phyloP scores from a whole-genome alignment of 768 basidiomycete species.

The Mycena filopes region DNA sequence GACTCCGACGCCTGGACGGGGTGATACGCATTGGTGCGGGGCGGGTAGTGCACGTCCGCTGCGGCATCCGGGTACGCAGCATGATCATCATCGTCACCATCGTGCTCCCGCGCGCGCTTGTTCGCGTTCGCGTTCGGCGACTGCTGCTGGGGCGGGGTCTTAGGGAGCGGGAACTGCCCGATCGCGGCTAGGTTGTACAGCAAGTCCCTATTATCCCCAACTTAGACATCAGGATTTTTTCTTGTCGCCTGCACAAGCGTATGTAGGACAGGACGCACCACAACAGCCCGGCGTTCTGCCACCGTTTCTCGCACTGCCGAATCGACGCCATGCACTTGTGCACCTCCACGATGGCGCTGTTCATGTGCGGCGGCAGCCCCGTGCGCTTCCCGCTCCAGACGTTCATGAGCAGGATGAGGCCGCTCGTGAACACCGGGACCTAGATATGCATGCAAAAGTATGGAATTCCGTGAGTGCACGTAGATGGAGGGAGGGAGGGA shows the following conservation, averaged over 20 bases:
- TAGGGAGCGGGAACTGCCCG: constrained; percentile 11
- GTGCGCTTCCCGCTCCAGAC: constrained; percentile 71
- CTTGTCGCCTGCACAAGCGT: not conserved
- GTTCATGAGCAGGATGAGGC: constrained; percentile 69
- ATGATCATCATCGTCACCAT: not conserved
- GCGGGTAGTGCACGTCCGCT: not conserved
- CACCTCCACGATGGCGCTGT: constrained; percentile 67
- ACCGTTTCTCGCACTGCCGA: constrained; percentile 51
- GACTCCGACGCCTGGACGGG: not conserved
- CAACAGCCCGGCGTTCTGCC: constrained; percentile 52
- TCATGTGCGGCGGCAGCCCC: constrained; percentile 56
- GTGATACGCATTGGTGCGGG: not conserved
- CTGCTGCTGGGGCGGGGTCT: not conserved
- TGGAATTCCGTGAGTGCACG: not conserved
- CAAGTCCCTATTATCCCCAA: no score
- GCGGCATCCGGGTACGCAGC: not conserved
- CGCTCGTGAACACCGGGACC: constrained; percentile 49
- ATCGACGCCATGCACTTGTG: constrained; percentile 66
- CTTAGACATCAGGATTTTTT: no score
- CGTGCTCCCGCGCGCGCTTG: constrained; percentile 7
- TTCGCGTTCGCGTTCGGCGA: not conserved
- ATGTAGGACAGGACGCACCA: constrained; percentile 35
- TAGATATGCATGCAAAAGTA: constrained; percentile 10
- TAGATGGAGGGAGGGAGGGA: not conserved
- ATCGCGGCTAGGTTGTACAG: constrained; percentile 33